Evolutionary conservation across 75 land plant genomes (phyloP).

Genomic region (Sequoia sempervirens): DNA sequence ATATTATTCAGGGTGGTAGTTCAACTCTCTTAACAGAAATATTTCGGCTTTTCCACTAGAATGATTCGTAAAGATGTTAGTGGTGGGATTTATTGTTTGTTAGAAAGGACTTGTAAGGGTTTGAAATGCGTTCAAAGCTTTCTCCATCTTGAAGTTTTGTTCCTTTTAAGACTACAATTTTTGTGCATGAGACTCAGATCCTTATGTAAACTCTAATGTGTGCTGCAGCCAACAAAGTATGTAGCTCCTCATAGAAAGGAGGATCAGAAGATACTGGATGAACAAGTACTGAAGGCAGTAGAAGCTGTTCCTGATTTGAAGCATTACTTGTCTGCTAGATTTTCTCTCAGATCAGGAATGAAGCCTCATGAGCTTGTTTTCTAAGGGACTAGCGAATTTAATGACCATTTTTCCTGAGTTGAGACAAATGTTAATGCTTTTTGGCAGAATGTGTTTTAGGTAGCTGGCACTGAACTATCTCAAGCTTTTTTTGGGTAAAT

Average conservation of each 20-base stretch:
- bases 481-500: background rate
- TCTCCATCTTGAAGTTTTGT: background rate
- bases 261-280: conserved; percentile 47
- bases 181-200: background rate
- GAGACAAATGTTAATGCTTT: background rate
- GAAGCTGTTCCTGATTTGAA: conserved; percentile 38
- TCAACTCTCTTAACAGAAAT: background rate
- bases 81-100: background rate
- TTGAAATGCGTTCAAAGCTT: background rate
- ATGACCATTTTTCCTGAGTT: background rate
- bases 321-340: conserved; percentile 40
- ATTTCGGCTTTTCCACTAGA: background rate
- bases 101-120: background rate
- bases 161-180: no score
- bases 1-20: background rate
- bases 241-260: conserved; percentile 57
- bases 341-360: conserved; percentile 50
- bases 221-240: conserved; percentile 46
- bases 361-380: conserved; percentile 65
- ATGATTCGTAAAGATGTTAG: background rate
- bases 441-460: background rate
- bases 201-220: background rate
- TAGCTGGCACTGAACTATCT: background rate
- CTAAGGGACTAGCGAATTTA: background rate
- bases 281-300: conserved; percentile 19